phyloP scores from a whole-genome alignment of 106 monocot species.

The Phalaenopsis aphrodite region DNA sequence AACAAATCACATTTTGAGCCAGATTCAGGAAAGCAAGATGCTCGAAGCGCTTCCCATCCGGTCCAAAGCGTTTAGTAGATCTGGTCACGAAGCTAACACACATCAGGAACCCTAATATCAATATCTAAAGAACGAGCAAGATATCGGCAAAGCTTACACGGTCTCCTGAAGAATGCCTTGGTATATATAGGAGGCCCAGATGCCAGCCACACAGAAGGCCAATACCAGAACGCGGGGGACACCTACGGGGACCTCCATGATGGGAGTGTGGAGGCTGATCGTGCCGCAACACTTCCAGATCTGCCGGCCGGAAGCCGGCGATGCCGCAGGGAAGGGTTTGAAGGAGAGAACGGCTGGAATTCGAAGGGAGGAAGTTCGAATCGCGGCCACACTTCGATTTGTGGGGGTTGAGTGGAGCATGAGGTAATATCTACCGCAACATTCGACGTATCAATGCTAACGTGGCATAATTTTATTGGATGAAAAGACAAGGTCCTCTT shows the following conservation, averaged over 20 bases:
- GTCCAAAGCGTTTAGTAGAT: slow-evolving; percentile 85
- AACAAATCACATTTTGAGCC: slow-evolving; percentile 93
- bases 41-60: slow-evolving; percentile 76
- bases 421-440: neutral
- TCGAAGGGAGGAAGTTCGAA: too few species aligned
- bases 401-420: neutral
- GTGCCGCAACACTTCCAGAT: neutral
- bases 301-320: neutral
- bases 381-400: neutral
- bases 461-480: neutral
- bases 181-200: slow-evolving; percentile 92
- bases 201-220: slow-evolving; percentile 77
- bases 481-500: neutral
- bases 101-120: slow-evolving; percentile 8
- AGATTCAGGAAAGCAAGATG: slow-evolving; percentile 95
- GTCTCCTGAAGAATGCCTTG: slow-evolving; percentile 98
- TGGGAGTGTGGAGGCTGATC: neutral
- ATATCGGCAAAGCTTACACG: slow-evolving; percentile 33
- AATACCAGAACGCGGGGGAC: slow-evolving; percentile 49
- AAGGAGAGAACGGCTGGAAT: neutral
- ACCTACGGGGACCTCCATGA: slow-evolving; percentile 1
- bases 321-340: neutral
- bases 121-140: neutral
- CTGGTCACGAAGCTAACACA: slow-evolving; percentile 21
- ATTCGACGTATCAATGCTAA: neutral